Evolutionary conservation across 768 basidiomycete genomes (phyloP).

Genomic region (Phylloporus sp.): DNA sequence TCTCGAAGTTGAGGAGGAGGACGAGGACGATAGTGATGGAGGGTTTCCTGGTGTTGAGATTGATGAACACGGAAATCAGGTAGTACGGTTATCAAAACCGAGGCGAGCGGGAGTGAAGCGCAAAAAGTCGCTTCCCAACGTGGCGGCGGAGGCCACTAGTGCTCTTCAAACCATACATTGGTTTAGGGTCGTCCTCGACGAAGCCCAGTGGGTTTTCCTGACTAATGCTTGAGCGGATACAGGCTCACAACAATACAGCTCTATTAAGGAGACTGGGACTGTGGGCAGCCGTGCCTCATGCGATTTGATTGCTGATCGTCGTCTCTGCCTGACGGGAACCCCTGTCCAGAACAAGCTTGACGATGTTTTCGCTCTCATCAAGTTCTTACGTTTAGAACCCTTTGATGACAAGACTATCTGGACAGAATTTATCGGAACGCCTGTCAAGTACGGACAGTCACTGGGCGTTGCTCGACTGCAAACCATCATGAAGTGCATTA

Average conservation of each 20-base stretch:
- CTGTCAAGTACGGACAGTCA: constrained; percentile 87
- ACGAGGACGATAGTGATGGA: constrained; percentile 64
- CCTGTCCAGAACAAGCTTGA: constrained; percentile 99
- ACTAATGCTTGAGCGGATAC: neutral
- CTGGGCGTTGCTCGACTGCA: constrained; percentile 91
- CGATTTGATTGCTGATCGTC: constrained; percentile 89
- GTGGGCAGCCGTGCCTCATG: constrained; percentile 95
- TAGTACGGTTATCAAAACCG: constrained; percentile 55
- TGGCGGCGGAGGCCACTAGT: constrained; percentile 54
- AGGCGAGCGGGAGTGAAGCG: constrained; percentile 69
- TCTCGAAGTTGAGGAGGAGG: constrained; percentile 61
- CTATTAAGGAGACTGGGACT: constrained; percentile 93
- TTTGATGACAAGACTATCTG: constrained; percentile 92
- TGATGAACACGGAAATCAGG: constrained; percentile 63
- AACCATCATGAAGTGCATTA: constrained; percentile 95
- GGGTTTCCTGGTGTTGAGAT: constrained; percentile 59
- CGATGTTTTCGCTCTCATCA: constrained; percentile 95
- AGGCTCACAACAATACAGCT: constrained; percentile 45
- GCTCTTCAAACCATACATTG: constrained; percentile 92
- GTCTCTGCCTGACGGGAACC: constrained; percentile 94
- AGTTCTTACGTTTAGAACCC: constrained; percentile 88
- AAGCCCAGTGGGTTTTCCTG: constrained; percentile 79
- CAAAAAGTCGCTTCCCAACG: constrained; percentile 47
- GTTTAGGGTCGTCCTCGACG: constrained; percentile 92
- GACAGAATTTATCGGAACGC: constrained; percentile 90